phyloP scores from a whole-genome alignment of 2,329 filamentous ascomycete species.

The Eutypa lata region DNA sequence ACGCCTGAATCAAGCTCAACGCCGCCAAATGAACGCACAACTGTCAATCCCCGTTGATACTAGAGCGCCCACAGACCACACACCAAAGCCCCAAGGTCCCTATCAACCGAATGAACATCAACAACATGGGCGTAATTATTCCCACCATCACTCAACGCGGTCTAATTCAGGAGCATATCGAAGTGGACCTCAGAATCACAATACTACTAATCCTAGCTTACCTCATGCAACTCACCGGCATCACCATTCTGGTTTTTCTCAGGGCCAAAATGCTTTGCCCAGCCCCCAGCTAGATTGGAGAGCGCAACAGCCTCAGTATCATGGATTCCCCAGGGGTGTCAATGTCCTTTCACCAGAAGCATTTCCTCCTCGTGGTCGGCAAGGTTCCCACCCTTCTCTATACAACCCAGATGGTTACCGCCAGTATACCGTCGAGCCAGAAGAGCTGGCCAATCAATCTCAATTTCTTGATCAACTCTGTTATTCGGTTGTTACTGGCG shows the following conservation, averaged over 20 bases:
- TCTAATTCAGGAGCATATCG: conserved; percentile 29
- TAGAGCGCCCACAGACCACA: conserved; percentile 23
- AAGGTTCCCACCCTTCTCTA: conserved; percentile 22
- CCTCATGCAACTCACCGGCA: conserved; percentile 9
- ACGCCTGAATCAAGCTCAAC: conserved; percentile 62
- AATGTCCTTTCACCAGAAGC: conserved; percentile 20
- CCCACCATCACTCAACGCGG: conserved; percentile 15
- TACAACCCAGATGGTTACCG: conserved; percentile 29
- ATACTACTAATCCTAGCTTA: conserved; percentile 3
- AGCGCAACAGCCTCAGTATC: conserved; percentile 14
- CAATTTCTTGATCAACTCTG: conserved; percentile 48
- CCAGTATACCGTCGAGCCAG: conserved; percentile 28
- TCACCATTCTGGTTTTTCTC: conserved; percentile 12
- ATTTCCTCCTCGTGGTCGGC: conserved; percentile 19
- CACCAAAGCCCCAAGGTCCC: conserved; percentile 28
- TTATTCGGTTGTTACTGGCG: conserved; percentile 47
- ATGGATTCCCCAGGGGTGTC: conserved; percentile 14
- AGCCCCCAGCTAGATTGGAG: conserved; percentile 18
- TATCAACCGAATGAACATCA: conserved; percentile 25
- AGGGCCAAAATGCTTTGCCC: conserved; percentile 8
- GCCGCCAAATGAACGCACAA: conserved; percentile 60
- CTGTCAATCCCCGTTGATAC: conserved; percentile 54
- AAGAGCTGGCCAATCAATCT: conserved; percentile 48
- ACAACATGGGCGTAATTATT: conserved; percentile 19
- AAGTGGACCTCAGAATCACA: conserved; percentile 12